These are phyloP conservation scores for Flaveria sonorensis DNA, from an alignment of 129 eudicot species.

Conservation along the genomic window DNA sequence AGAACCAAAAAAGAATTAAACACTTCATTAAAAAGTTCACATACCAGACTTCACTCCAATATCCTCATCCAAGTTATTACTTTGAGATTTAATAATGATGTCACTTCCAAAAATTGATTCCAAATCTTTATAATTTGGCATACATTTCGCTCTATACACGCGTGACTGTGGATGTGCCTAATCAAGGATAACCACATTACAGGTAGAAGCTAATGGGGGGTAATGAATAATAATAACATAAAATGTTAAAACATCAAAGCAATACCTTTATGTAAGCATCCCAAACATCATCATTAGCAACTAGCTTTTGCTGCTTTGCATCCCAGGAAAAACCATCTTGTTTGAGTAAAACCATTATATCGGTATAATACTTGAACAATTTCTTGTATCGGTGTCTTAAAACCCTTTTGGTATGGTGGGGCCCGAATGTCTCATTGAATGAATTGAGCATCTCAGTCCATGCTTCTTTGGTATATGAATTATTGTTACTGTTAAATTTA, in stretches of 20 bases:
- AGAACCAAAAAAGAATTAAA: constrained; percentile 4
- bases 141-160: constrained; percentile 41
- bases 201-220: constrained; percentile 10
- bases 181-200: constrained; percentile 10
- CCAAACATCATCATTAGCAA: constrained; percentile 60
- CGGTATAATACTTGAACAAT: constrained; percentile 47
- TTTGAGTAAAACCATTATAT: constrained; percentile 40
- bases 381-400: constrained; percentile 65
- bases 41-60: constrained; percentile 43
- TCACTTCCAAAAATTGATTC: constrained; percentile 46
- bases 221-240: not conserved
- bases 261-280: constrained; percentile 56
- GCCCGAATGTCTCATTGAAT: constrained; percentile 46
- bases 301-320: constrained; percentile 43
- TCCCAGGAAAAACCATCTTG: constrained; percentile 62
- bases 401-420: constrained; percentile 50
- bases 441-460: constrained; percentile 57
- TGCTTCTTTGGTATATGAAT: constrained; percentile 48
- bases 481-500: constrained; percentile 31
- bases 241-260: not conserved
- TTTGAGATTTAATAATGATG: constrained; percentile 20
- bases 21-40: constrained; percentile 10
- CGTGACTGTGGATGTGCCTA: constrained; percentile 57
- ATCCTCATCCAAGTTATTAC: constrained; percentile 38
- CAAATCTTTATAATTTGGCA: constrained; percentile 48